Conservation (phyloP, 192 early-diverging fungal species). For the Coemansia sp. region DNA sequence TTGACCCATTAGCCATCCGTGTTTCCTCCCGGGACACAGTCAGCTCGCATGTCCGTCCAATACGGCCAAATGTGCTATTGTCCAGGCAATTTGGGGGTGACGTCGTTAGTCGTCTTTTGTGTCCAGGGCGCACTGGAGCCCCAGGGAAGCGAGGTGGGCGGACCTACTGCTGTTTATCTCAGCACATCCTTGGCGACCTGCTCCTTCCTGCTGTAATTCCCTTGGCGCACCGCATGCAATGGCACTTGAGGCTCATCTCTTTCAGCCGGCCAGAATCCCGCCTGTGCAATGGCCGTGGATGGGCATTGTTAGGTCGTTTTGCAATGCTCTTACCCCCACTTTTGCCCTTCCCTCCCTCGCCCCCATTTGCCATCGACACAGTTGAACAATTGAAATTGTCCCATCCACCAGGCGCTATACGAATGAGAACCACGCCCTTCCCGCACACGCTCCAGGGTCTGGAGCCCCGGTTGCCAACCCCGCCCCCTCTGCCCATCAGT, state of each 20-base stretch:
- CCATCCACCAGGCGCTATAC: neutral
- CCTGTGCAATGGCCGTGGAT: neutral
- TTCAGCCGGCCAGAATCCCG: neutral
- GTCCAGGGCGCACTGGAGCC: neutral
- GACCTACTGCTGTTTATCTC: neutral
- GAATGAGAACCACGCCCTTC: neutral
- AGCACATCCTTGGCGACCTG: neutral
- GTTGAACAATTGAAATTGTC: neutral
- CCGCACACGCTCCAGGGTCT: neutral
- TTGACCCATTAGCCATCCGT: neutral
- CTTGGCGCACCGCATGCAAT: neutral
- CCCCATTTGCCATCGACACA: neutral
- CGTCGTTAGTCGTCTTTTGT: neutral
- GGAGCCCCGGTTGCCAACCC: neutral
- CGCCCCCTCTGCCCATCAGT: conserved; percentile 1
- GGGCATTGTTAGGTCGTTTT: neutral
- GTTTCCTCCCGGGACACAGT: neutral
- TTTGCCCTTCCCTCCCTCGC: neutral
- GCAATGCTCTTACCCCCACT: conserved; percentile 1
- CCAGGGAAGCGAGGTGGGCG: neutral
- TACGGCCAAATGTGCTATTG: neutral
- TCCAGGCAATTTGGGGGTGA: neutral
- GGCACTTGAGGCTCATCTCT: neutral
- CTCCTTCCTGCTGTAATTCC: neutral
- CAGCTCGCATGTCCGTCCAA: neutral